phyloP scores from a whole-genome alignment of 2,329 filamentous ascomycete species.

The Colletotrichum costaricense region DNA sequence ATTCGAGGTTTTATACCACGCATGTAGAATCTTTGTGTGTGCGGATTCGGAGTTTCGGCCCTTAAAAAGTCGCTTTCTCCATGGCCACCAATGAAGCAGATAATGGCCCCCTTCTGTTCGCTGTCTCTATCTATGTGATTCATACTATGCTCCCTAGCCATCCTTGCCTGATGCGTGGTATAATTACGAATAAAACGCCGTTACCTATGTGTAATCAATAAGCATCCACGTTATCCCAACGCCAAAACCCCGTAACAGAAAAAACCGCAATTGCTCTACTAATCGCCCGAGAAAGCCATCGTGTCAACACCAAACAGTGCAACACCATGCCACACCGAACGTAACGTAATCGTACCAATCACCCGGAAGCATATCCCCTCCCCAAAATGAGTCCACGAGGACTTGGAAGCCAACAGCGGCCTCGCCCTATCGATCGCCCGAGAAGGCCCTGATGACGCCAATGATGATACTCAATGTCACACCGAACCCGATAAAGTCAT shows the following conservation, averaged over 20 bases:
- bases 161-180: conserved; percentile 14
- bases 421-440: conserved; percentile 21
- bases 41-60: conserved; percentile 22
- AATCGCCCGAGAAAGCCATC: neutral
- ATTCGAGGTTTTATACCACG: conserved; percentile 26
- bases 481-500: conserved; percentile 88
- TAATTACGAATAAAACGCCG: conserved; percentile 7
- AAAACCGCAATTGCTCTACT: neutral
- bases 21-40: conserved; percentile 33
- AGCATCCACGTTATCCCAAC: neutral
- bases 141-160: neutral
- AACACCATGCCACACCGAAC: neutral
- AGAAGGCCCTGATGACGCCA: conserved; percentile 46
- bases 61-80: conserved; percentile 15
- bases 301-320: neutral
- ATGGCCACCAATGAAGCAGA: conserved; percentile 36
- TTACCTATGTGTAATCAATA: neutral
- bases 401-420: neutral
- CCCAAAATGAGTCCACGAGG: neutral
- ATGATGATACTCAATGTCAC: conserved; percentile 69
- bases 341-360: neutral
- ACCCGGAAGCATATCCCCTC: neutral
- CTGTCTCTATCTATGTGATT: conserved; percentile 20
- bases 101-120: conserved; percentile 32
- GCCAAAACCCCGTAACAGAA: neutral